Conservation (phyloP, 2,329 filamentous ascomycete genomes). For the Exserohilum turcica region DNA sequence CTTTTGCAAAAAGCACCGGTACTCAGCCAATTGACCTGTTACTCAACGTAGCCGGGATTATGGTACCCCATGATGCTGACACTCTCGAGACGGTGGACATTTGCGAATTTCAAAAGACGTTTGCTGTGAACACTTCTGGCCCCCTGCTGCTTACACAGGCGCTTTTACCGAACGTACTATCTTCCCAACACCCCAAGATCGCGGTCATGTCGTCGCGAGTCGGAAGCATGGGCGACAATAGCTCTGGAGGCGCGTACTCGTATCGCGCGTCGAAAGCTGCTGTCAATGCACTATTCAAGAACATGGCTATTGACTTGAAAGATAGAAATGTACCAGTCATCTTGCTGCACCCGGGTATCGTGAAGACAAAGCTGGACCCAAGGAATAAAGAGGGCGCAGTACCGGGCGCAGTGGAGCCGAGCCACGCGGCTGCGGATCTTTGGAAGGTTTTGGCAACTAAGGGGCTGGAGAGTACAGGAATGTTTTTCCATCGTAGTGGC, state of each 20-base stretch:
- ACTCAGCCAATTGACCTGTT: conserved; percentile 45
- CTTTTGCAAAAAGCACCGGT: conserved; percentile 38
- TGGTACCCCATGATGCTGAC: conserved; percentile 41
- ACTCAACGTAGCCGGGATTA: conserved; percentile 47
- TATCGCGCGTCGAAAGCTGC: conserved; percentile 54
- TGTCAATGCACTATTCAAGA: conserved; percentile 53
- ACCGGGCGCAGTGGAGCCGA: conserved; percentile 51
- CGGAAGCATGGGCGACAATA: conserved; percentile 52
- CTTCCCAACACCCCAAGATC: conserved; percentile 39
- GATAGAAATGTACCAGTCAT: conserved; percentile 49
- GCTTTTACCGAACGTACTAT: conserved; percentile 50
- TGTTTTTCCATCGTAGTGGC: conserved; percentile 53
- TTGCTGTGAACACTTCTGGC: conserved; percentile 54
- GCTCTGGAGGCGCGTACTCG: conserved; percentile 50
- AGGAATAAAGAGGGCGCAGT: conserved; percentile 34
- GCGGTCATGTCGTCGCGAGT: conserved; percentile 53
- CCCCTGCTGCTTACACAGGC: conserved; percentile 54
- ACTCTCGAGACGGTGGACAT: conserved; percentile 38
- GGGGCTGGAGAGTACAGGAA: conserved; percentile 49
- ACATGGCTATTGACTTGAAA: conserved; percentile 50
- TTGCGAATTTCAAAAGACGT: conserved; percentile 42
- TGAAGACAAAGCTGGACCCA: conserved; percentile 38
- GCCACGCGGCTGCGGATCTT: conserved; percentile 53
- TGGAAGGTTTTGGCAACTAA: conserved; percentile 51
- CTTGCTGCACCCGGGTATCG: conserved; percentile 53